phyloP scores from a whole-genome alignment of 148 eudicot species.

The Vaccinium macrocarpon region DNA sequence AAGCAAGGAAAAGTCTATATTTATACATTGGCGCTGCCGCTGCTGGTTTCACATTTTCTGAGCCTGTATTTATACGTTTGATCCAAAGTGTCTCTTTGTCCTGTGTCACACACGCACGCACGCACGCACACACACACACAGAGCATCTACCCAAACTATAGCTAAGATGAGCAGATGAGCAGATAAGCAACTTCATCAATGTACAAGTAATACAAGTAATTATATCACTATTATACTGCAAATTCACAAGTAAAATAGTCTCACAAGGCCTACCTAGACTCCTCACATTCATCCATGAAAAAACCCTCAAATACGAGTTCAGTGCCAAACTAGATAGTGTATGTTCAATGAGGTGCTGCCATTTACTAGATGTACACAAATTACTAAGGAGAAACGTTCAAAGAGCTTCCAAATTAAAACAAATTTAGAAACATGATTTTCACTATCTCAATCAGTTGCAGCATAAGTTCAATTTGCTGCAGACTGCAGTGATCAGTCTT shows the following conservation, averaged over 20 bases:
- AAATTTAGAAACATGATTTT: no score
- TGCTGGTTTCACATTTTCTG: no score
- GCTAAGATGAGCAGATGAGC: no score
- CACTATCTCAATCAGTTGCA: no score
- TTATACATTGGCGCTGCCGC: no score
- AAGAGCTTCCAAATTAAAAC: no score
- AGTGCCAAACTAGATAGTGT: not conserved
- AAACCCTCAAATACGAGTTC: not conserved
- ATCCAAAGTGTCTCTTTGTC: no score
- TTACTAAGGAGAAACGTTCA: not conserved
- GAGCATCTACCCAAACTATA: conserved; percentile 6
- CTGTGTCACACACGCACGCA: no score
- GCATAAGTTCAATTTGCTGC: no score
- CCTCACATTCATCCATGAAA: conserved; percentile 29
- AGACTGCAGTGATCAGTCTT: not conserved
- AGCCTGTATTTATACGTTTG: not conserved
- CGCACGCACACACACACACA: no score
- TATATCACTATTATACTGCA: conserved; percentile 32
- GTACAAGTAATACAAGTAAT: conserved; percentile 34
- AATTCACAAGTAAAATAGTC: conserved; percentile 23
- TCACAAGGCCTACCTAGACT: conserved; percentile 25
- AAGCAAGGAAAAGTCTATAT: no score
- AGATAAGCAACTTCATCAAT: conserved; percentile 21
- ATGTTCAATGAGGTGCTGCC: not conserved
- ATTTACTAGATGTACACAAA: not conserved